Conservation (phyloP, 1,284 basidiomycete species). For the Mrakiaceae sp. region DNA sequence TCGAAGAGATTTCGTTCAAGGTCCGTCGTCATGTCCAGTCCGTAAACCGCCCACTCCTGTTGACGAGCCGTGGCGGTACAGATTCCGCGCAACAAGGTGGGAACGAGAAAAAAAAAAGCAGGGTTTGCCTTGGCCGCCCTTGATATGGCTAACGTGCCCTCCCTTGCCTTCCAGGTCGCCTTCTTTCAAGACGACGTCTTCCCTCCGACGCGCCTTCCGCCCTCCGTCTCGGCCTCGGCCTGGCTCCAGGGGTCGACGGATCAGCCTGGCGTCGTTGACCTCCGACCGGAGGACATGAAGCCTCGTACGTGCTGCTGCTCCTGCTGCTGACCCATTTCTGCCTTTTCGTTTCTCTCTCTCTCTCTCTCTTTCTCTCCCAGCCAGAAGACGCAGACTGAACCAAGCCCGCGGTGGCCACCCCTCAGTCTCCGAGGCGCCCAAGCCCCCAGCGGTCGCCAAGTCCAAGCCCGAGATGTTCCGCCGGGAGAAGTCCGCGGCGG, state of each 20-base stretch:
- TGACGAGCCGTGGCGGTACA: too few relatives aligned
- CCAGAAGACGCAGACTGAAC: not conserved
- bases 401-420: not conserved
- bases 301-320: slow-evolving; percentile 23
- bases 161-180: slow-evolving; percentile 25
- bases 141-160: too few relatives aligned
- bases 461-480: slow-evolving; percentile 20
- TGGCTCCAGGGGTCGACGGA: slow-evolving; percentile 30
- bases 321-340: not conserved
- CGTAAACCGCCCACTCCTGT: too few relatives aligned
- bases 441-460: slow-evolving; percentile 20
- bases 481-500: slow-evolving; percentile 2
- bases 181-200: slow-evolving; percentile 44
- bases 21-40: slow-evolving; percentile 28
- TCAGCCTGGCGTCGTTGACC: slow-evolving; percentile 19
- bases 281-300: slow-evolving; percentile 34
- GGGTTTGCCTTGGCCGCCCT: too few relatives aligned
- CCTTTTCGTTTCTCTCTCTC: not conserved
- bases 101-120: too few relatives aligned
- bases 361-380: not conserved
- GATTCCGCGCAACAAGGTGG: too few relatives aligned
- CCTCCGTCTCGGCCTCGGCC: slow-evolving; percentile 21
- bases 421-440: slow-evolving; percentile 30
- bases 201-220: slow-evolving; percentile 29
- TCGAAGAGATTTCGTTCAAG: slow-evolving; percentile 37